Evolutionary conservation across 2,329 filamentous ascomycete species (phyloP).

Genomic region (Sporothrix brasiliensis): DNA sequence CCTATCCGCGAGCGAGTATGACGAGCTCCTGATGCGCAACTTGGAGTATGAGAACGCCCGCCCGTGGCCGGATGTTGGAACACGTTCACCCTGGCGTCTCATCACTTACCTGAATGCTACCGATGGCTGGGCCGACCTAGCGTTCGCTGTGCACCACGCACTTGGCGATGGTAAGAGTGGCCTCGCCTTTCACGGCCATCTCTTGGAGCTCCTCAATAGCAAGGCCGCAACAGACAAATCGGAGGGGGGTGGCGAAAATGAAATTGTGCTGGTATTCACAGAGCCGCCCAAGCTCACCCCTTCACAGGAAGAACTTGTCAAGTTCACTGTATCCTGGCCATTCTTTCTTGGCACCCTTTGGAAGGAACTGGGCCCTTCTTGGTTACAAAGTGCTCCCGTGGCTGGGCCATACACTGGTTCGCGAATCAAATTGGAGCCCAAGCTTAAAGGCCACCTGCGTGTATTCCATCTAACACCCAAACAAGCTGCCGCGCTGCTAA

Average conservation of each 20-base stretch:
- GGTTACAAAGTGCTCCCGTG: slow-evolving; percentile 39
- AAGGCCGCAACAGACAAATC: neutral
- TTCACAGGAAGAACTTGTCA: slow-evolving; percentile 48
- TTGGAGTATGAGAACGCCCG: slow-evolving; percentile 49
- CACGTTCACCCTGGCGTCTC: slow-evolving; percentile 53
- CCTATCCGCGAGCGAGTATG: slow-evolving; percentile 38
- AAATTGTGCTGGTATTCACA: slow-evolving; percentile 42
- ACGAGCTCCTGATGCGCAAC: slow-evolving; percentile 41
- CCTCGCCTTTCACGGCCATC: slow-evolving; percentile 52
- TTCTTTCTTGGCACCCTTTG: slow-evolving; percentile 50
- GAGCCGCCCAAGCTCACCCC: slow-evolving; percentile 44
- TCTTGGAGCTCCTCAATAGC: slow-evolving; percentile 50
- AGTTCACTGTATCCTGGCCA: slow-evolving; percentile 46
- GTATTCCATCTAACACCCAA: slow-evolving; percentile 44
- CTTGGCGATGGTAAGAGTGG: slow-evolving; percentile 57
- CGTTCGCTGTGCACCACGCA: slow-evolving; percentile 57
- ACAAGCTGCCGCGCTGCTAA: slow-evolving; percentile 43
- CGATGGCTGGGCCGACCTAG: slow-evolving; percentile 45
- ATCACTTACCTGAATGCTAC: slow-evolving; percentile 42
- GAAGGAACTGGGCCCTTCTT: slow-evolving; percentile 46
- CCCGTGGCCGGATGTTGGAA: slow-evolving; percentile 47
- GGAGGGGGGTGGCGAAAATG: slow-evolving; percentile 24
- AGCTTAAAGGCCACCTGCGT: slow-evolving; percentile 45
- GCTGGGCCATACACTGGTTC: slow-evolving; percentile 47
- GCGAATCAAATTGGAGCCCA: slow-evolving; percentile 44